Conservation (phyloP, 2,329 filamentous ascomycete genomes). For the Beauveria medogensis region DNA sequence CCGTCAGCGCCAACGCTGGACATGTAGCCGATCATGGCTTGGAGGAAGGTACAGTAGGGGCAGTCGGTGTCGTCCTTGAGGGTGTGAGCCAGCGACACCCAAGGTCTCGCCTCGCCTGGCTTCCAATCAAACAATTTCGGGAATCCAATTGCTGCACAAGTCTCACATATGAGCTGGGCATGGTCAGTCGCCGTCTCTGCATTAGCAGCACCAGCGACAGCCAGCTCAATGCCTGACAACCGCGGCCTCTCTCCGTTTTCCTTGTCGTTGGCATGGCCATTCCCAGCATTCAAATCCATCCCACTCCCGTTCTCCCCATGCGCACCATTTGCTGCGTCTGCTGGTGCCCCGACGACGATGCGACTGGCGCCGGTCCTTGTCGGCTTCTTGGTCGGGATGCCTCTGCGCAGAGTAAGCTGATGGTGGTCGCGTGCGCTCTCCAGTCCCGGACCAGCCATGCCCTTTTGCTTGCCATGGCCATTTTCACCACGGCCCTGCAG, state of each 20-base stretch:
- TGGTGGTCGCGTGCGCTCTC: conserved; percentile 24
- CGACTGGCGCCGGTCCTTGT: conserved; percentile 22
- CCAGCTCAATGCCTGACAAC: not conserved
- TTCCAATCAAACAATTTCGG: conserved; percentile 27
- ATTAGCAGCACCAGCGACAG: not conserved
- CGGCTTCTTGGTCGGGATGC: conserved; percentile 14
- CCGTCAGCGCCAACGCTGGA: conserved; percentile 14
- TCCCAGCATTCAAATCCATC: not conserved
- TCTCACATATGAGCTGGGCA: conserved; percentile 18
- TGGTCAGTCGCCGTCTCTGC: conserved; percentile 1
- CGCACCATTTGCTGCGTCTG: conserved; percentile 10
- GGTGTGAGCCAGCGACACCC: conserved; percentile 28
- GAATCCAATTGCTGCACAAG: conserved; percentile 29
- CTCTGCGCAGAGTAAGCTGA: conserved; percentile 23
- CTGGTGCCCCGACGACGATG: conserved; percentile 17
- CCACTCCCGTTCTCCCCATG: conserved; percentile 3
- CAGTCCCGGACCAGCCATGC: conserved; percentile 11
- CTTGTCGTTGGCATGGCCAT: not conserved
- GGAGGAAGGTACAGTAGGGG: conserved; percentile 32
- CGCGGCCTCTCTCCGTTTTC: not conserved
- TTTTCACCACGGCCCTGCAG: conserved; percentile 20
- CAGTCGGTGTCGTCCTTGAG: conserved; percentile 22
- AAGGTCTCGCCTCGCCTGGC: conserved; percentile 26
- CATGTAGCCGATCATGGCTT: conserved; percentile 22
- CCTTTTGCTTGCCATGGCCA: conserved; percentile 11